These are phyloP conservation scores for Gastrodia elata DNA, from an alignment of 106 monocot species.

Conservation along the genomic window DNA sequence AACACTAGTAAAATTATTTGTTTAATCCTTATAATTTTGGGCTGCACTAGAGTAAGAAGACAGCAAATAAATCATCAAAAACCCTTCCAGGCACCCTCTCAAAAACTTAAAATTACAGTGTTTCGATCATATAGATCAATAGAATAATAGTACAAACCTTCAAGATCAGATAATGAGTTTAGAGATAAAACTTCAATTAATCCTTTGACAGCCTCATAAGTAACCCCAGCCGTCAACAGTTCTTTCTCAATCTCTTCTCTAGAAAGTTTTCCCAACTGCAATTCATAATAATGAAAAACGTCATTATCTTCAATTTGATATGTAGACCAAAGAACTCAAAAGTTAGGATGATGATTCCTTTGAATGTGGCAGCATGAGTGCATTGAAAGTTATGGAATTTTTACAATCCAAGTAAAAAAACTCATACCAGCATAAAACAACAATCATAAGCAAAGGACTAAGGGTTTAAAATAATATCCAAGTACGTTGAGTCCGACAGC, in stretches of 20 bases:
- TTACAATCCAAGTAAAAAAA: background rate
- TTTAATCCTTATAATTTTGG: background rate
- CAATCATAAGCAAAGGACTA: background rate
- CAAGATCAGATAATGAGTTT: slow-evolving; percentile 74
- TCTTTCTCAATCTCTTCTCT: slow-evolving; percentile 89
- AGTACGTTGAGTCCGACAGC: background rate
- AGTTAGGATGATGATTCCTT: background rate
- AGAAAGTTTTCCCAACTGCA: slow-evolving; percentile 79
- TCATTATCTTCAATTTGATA: background rate
- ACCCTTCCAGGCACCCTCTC: background rate
- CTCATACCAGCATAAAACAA: too few species aligned
- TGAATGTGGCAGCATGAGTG: background rate
- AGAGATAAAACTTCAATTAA: slow-evolving; percentile 73
- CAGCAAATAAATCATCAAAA: background rate
- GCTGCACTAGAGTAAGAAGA: background rate
- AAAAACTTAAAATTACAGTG: background rate
- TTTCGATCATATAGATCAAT: background rate
- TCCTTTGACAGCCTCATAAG: slow-evolving; percentile 67
- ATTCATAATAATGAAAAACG: background rate
- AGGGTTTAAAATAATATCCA: background rate
- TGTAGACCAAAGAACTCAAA: background rate
- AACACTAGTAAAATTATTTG: background rate
- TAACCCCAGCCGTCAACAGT: slow-evolving; percentile 44
- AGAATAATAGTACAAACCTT: slow-evolving; percentile 45
- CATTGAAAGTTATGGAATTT: background rate